These are phyloP conservation scores for Pisolithus sp. DNA, from an alignment of 768 basidiomycete species.

Conservation along the genomic window DNA sequence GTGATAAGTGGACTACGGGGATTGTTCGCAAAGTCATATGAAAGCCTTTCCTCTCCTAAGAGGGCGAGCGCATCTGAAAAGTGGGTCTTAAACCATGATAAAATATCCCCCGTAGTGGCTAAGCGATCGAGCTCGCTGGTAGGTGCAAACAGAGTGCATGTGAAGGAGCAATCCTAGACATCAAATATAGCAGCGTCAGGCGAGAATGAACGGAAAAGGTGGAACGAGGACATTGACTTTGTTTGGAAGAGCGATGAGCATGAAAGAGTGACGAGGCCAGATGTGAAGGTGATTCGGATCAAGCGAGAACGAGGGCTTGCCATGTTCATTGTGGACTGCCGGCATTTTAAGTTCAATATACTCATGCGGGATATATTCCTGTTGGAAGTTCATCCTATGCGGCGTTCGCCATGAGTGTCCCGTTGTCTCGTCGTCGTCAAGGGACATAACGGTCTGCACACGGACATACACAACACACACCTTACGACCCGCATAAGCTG, in stretches of 20 bases:
- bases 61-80: conserved; percentile 85
- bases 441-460: not conserved
- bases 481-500: conserved; percentile 94
- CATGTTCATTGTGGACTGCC: conserved; percentile 56
- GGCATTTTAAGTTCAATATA: conserved; percentile 97
- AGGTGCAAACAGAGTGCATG: conserved; percentile 92
- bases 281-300: conserved; percentile 97
- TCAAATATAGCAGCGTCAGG: conserved; percentile 12
- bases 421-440: not conserved
- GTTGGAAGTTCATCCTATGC: conserved; percentile 87
- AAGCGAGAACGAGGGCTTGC: conserved; percentile 67
- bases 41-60: conserved; percentile 74
- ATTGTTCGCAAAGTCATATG: conserved; percentile 75
- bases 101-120: conserved; percentile 45
- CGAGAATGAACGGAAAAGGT: conserved; percentile 16
- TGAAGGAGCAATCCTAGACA: conserved; percentile 89
- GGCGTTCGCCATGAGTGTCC: conserved; percentile 5
- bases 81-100: conserved; percentile 73
- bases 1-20: conserved; percentile 87
- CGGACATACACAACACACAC: conserved; percentile 38
- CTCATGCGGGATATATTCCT: conserved; percentile 92
- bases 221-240: conserved; percentile 50
- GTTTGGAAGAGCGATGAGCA: conserved; percentile 98
- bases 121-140: conserved; percentile 69
- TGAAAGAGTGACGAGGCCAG: conserved; percentile 98